Base-by-base conservation (phyloP, 2,329 filamentous ascomycete species). In the Arthrinium phaeospermum region DNA sequence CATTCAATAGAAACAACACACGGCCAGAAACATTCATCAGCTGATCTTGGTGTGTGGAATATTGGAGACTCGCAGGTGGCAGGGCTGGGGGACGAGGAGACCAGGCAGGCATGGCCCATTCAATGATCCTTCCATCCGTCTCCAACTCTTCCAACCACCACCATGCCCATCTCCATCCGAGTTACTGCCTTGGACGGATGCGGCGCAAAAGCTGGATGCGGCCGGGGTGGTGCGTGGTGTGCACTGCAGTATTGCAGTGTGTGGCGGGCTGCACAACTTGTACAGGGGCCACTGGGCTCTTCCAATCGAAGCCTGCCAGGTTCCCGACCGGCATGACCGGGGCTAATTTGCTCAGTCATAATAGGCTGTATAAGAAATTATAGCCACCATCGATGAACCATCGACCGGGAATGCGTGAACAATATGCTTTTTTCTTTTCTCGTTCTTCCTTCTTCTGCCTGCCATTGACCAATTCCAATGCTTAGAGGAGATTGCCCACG, bases 311-410 rank as follows among this genome's bases (percentile, higher is more conserved):
- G 30, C 22, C 30, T 64, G 34, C 34, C 57, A 64, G 57, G 57
- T 64, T n/a, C 57, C 53, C 57, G 57, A 64, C 57, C 57, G 57
- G 57, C 57, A 64, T 64, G 57, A 64, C 57, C 57, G 57, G 57
- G 57, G 57, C 57, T 64, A 64, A 64, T 64, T 64, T 64, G 57
- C 30, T 41, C 57, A 64, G 34, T 64, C 34, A 64, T 41, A 64
- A 64, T 64, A 64, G 57, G 57, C 57, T 64, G 57, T 64, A 64
- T 41, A 41, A 41, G 57, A 61, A 51, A 57, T 64, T n/a, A 24
- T 64, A 41, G 57, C 57, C 57, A 64, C 57, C 30, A 61, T 61
- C 27, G 30, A 61, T 61, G 53, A 61, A 22, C 27, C 27, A 61
- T 61, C 30, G 53, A 37, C 30, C 53, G 30, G 53, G 53, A 34